Evolutionary conservation across 768 basidiomycete genomes (phyloP).

Genomic region (Pleurotus cornucopiae): DNA sequence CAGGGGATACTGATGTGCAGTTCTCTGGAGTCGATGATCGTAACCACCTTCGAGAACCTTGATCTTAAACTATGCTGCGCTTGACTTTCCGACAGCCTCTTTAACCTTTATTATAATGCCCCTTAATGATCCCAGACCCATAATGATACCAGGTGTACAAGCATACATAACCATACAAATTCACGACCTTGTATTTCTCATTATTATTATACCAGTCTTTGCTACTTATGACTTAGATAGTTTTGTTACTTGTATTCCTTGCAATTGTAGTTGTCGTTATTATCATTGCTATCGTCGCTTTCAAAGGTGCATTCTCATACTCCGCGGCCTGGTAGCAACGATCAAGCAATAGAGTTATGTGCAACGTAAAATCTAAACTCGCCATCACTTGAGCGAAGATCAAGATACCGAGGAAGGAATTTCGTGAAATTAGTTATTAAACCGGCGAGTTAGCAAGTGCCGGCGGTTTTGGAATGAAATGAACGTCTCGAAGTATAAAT

Average conservation of each 20-base stretch:
- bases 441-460: conserved; percentile 6
- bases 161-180: conserved; percentile 20
- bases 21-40: conserved; percentile 12
- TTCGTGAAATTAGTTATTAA: conserved; percentile 1
- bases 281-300: no score
- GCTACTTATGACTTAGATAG: background rate
- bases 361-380: conserved; percentile 7
- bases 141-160: conserved; percentile 12
- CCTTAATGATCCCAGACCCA: conserved; percentile 6
- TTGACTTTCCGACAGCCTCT: conserved; percentile 9
- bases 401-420: conserved; percentile 2
- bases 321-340: conserved; percentile 3
- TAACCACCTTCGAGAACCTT: conserved; percentile 12
- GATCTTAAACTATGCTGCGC: background rate
- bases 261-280: conserved; percentile 17
- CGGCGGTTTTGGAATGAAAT: conserved; percentile 3
- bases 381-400: conserved; percentile 3
- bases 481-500: background rate
- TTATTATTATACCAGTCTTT: conserved; percentile 10
- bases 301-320: background rate
- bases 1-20: conserved; percentile 38
- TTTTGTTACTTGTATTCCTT: background rate
- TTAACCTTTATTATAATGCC: conserved; percentile 8
- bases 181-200: conserved; percentile 15
- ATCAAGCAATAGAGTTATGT: conserved; percentile 4